A percentile compares a stretch with the other conserved stretches of the same genome.
These are phyloP conservation scores for Cryptosporidium sp. DNA, from an alignment of 169 alveolate species.

Conservation along the genomic window DNA sequence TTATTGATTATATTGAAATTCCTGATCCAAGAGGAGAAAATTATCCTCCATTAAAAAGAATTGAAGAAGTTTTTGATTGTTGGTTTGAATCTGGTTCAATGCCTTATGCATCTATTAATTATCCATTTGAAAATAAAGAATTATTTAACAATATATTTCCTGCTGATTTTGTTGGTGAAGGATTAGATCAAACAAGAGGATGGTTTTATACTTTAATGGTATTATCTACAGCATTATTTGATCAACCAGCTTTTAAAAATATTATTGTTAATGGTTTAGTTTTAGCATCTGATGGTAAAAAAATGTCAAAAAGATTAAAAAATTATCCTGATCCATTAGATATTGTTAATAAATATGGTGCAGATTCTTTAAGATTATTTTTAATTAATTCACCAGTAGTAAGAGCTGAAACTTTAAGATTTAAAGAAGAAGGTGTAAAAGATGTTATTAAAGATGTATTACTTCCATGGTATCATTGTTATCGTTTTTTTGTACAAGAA, in stretches of 20 bases:
- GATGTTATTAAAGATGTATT: constrained; percentile 95
- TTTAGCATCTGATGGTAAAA: constrained; percentile 96
- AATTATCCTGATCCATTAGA: constrained; percentile 97
- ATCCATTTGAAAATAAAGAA: constrained; percentile 95
- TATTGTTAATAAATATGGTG: constrained; percentile 91
- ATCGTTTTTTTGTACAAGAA: constrained; percentile 94
- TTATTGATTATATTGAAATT: constrained; percentile 95
- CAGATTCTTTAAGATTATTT: constrained; percentile 95
- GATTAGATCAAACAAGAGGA: constrained; percentile 99
- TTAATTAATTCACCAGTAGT: constrained; percentile 96
- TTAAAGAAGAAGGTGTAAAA: constrained; percentile 93
- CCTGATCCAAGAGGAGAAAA: constrained; percentile 96
- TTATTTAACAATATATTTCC: constrained; percentile 93
- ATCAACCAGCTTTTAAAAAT: constrained; percentile 94
- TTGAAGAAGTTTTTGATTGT: constrained; percentile 96
- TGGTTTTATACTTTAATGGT: constrained; percentile 94
- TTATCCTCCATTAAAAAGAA: constrained; percentile 86
- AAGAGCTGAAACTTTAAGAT: constrained; percentile 94
- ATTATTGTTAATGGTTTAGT: constrained; percentile 96
- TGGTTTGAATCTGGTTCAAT: constrained; percentile 99
- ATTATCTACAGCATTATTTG: constrained; percentile 92
- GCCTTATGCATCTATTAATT: constrained; percentile 98
- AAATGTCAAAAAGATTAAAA: constrained; percentile 97
- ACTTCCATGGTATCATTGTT: constrained; percentile 98
- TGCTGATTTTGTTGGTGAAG: constrained; percentile 99